Evolutionary conservation across 352 stramenopile genomes (phyloP), one percentile per base, ranked within the genome.

Genomic region (Vaucheria bursata): DNA sequence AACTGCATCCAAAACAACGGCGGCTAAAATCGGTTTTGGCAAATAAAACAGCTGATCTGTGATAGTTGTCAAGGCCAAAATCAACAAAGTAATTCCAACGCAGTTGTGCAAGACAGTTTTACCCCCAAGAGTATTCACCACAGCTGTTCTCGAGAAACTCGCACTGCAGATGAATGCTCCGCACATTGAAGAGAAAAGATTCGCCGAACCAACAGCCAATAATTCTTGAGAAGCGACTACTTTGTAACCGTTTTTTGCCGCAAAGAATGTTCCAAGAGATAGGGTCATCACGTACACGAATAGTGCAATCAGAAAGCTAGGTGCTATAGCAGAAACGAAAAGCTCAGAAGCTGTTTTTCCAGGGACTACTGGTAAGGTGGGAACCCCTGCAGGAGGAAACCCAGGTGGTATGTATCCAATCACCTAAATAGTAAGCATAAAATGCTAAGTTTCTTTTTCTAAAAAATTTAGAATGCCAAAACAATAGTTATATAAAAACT

Each of bases 191-290:
- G 88, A 90, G 6, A 91, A 81, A 4, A 96, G 77, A 79, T 96
- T 97, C 0, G 91, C 89, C 67, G 95, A 88, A n/a, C 92, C 92
- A 0, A 97, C 85, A 1, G 88, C 91, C 2, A 96, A 84, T 6
- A 97, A 35, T 35, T 72, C 65, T 2, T 38, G 65, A 2, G 1
- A 8, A 6, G 65, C 6, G 65, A 45, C 40, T n/a, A 72, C 32
- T 7, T 38, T 39, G 65, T 72, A 72, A 35, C 65, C 65, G 32
- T 72, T 72, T 35, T 38, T 72, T 1, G 29, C 65, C 4, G 65
- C 6, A 8, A 72, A 72, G 65, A 38, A 72, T 25, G 65, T 72
- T 25, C 6, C 32, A 1, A 72, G 65, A 2, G 65, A 72, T 2
- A 72, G 65, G 2, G 1, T 39, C 65, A 72, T 38, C 12, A 38